These are phyloP conservation scores for Metschnikowia bowlesiae DNA, from an alignment of 805 yeast species.

Conservation along the genomic window DNA sequence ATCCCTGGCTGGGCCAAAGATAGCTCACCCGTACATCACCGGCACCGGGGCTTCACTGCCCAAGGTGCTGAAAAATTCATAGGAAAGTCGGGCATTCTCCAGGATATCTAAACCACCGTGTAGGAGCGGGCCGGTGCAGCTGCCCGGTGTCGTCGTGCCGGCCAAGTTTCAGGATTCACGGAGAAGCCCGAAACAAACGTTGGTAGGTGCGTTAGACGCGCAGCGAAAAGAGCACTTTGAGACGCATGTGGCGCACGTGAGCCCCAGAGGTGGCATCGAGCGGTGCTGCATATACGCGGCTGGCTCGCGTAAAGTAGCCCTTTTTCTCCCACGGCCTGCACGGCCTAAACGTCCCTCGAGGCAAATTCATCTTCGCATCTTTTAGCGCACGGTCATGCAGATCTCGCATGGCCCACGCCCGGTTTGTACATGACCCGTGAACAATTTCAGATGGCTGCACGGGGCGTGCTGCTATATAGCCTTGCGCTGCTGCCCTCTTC, in stretches of 20 bases:
- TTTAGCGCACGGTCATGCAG: constrained; percentile 4
- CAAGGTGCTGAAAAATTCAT: too few relatives aligned
- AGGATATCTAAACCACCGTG: too few relatives aligned
- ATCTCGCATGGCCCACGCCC: constrained; percentile 1
- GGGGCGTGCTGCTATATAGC: background rate
- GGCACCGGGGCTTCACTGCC: background rate
- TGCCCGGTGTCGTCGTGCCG: too few relatives aligned
- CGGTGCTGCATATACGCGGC: background rate
- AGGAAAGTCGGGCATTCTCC: too few relatives aligned
- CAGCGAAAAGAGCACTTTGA: background rate
- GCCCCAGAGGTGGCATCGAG: background rate
- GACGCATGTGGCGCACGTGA: background rate
- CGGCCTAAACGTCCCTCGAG: constrained; percentile 4
- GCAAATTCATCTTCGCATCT: constrained; percentile 4
- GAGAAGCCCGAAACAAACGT: background rate
- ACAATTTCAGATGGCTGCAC: background rate
- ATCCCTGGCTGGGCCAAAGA: background rate
- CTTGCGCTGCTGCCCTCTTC: background rate
- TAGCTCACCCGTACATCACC: background rate
- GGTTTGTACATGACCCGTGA: background rate
- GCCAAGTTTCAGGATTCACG: too few relatives aligned
- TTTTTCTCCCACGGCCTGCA: background rate
- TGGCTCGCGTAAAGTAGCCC: background rate
- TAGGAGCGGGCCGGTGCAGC: too few relatives aligned
- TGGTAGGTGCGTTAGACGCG: constrained; percentile 4